Evolutionary conservation across 2,329 filamentous ascomycete species (phyloP).

Genomic region (Colletotrichum sp.): DNA sequence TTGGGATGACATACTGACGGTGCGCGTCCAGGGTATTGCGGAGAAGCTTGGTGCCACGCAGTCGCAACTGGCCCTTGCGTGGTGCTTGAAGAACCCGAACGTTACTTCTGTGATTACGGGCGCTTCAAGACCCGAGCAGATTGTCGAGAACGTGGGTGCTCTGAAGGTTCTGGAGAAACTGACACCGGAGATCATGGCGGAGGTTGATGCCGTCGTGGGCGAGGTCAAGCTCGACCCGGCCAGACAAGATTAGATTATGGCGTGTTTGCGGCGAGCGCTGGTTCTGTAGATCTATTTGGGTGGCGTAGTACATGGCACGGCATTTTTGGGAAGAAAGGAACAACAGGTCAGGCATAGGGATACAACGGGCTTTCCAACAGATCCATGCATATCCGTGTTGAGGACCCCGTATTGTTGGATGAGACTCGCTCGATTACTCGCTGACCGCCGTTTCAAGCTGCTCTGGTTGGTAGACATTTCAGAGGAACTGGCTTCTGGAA

Average conservation of each 20-base stretch:
- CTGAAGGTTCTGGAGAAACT: conserved; percentile 51
- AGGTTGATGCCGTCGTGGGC: conserved; percentile 51
- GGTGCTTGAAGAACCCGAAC: conserved; percentile 59
- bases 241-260: conserved; percentile 21
- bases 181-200: conserved; percentile 53
- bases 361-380: background rate
- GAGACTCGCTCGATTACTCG: background rate
- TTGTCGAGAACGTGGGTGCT: conserved; percentile 55
- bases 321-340: background rate
- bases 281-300: background rate
- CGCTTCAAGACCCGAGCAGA: conserved; percentile 55
- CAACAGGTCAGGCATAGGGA: background rate
- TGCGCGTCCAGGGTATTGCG: conserved; percentile 49
- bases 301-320: conserved; percentile 1
- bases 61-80: conserved; percentile 56
- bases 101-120: conserved; percentile 59
- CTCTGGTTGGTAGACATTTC: background rate
- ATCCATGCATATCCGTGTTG: background rate
- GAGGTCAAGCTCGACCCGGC: conserved; percentile 22
- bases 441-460: background rate
- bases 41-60: conserved; percentile 62
- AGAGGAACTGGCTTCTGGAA: conserved; percentile 15
- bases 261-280: background rate
- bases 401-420: background rate
- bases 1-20: background rate